Base-by-base conservation (phyloP, 495 filamentous ascomycete species). In the Aspergillus heteromorphus region DNA sequence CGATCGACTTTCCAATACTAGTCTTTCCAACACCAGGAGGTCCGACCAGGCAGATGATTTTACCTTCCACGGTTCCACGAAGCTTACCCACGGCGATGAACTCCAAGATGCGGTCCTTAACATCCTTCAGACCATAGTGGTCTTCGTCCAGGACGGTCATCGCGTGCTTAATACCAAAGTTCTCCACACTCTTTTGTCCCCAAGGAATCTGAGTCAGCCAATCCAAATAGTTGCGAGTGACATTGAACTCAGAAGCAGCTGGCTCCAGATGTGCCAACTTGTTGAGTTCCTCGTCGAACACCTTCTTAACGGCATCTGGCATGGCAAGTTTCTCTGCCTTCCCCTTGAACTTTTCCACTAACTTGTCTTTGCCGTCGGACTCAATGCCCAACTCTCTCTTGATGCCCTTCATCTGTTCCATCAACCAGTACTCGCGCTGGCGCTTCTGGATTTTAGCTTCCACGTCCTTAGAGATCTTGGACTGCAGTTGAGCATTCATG, bases 351-450 rank as follows among this genome's bases (percentile, higher is more conserved):
- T 87, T 93, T 71, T 97, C 95, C 2, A 97, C 88, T 21, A 99
- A 79, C 71, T 96, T 97, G 55, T 99, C 93, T 69, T 96, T 99
- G 29, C 95, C 93, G 63, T 99, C 93, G 3, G 89, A 93, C 69
- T 97, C 95, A 51, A 97, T 90, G 13, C 95, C 95, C 18, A 99
- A 79, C 67, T 99, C 95, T 50, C 92, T 79, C 55, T 88, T 85
- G 63, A 99, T 97, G n/a, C 91, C 95, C 73, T 97, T 97, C 92
- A 97, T 95, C 64, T 99, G 95, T 69, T 99, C 93, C 89, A 93
- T 92, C 17, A 99, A 75, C 89, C 90, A 99, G 74, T 99, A 99
- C 64, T 99, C 95, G 25, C 93, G 85, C 65, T 99, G 93, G 10
- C 93, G 86, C 73, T 97, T 97, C 61, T 95, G 92, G 54, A 99